Evolutionary conservation across 306 rosid genomes (phyloP), one percentile per base, ranked within the genome.

Genomic region (Herpetospermum pedunculosum): DNA sequence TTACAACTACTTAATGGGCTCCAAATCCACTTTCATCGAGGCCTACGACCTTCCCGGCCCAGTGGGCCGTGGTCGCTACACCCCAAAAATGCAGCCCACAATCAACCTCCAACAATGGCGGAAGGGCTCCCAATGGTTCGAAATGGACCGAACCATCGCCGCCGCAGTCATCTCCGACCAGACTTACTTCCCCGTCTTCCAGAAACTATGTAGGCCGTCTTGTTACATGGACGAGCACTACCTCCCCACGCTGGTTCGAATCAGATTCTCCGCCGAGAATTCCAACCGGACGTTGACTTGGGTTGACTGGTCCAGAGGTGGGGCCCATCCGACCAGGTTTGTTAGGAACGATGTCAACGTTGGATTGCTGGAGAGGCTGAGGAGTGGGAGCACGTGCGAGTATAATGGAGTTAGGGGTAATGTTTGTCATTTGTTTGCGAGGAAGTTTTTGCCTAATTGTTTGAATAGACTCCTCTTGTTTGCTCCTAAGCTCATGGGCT

Each of bases 91-190:
- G 99, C 70, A 21, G 25, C 97, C 97, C 0, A 49, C 6, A 0
- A 73, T 94, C 15, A 77, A 2, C 2, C 77, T 89, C 4, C 6
- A 35, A 0, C 95, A 91, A 21, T 94, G 99, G 99, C 77, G 96
- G 5, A 94, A 94, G 70, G 97, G 99, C 3, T 91, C 96, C 2
- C 97, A 91, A n/a, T 94, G 98, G 98, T 94, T 94, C 70, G 89
- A 83, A 76, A 76, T 91, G 29, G 90, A 91, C 80, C 86, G 98
- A 0, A 30, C 10, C 8, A 71, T 89, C 0, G 96, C 96, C 30
- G 4, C 77, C 2, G 83, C 78, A 46, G 54, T 91, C 4, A 80
- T 91, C 29, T 85, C 96, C 0, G 96, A 91, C 74, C 35, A 1
- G 0, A 54, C 3, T 13, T 91, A 84, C 29, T 91, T 83, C 64